Base-by-base conservation (phyloP, 108 stramenopile species). In the Pseudonitzschia multistriata region DNA sequence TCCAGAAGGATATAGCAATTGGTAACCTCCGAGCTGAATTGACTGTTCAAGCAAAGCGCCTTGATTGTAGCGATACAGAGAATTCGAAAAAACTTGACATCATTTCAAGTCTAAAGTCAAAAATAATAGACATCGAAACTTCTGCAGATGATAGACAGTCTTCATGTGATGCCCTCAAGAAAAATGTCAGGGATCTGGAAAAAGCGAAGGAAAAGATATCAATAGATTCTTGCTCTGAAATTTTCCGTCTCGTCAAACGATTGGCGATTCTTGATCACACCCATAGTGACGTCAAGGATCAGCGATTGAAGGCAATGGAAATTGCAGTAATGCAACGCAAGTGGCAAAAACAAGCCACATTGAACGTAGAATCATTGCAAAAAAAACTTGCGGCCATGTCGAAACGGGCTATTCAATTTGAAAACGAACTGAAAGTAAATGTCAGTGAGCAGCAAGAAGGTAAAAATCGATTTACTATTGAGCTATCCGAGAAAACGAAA, bases 181-280 rank as follows among this genome's bases (percentile, higher is more conserved):
- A 59, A 33, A 35, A 30, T 29, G 57, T 59, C 7, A 33, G 14
- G 34, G 34, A 59, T 35, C 33, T 59, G 31, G 57, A 59, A 35
- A 36, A n/a, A 30, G 33, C 57, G 27, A 59, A 59, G 57, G 57
- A 59, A 33, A 59, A 30, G 0, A 27, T 59, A 3, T 59, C 57
- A 6, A 59, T 59, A 30, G 34, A 59, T 5, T 34, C 25, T 59
- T 59, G 57, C 13, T 59, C 57, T n/a, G 57, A 59, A 36, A 59
- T 59, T 33, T 59, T 59, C 29, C 57, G 57, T 5, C 31, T 59
- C 13, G 57, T 59, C 11, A 59, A 59, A 59, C 29, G 57, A 29
- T n/a, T 59, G 57, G 57, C 57, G 13, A 14, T 59, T 30, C 57
- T 59, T 15, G 57, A 59, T 33, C 34, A 33, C 8, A 59, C 57